phyloP scores from a whole-genome alignment of 805 yeast species.

The Sugiyamaella marilandica region DNA sequence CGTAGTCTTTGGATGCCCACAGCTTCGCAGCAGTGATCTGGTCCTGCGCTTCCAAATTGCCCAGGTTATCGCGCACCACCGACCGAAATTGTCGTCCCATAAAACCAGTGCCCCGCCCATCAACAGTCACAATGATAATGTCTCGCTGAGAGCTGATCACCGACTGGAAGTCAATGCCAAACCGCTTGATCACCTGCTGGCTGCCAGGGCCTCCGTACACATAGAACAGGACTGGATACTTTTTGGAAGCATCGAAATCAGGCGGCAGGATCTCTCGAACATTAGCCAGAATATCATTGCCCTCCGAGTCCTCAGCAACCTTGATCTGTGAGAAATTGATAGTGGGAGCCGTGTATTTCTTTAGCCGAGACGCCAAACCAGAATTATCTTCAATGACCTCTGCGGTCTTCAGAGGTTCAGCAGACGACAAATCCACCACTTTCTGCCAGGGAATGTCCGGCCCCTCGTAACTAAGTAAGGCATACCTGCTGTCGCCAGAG shows the following conservation, averaged over 20 bases:
- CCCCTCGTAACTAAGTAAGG: slow-evolving; percentile 67
- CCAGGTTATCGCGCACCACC: slow-evolving; percentile 74
- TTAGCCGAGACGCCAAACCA: slow-evolving; percentile 24
- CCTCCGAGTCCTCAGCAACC: slow-evolving; percentile 42
- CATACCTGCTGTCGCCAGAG: slow-evolving; percentile 72
- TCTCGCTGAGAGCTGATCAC: slow-evolving; percentile 71
- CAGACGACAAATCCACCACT: slow-evolving; percentile 51
- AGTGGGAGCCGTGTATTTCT: slow-evolving; percentile 53
- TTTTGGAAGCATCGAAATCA: slow-evolving; percentile 50
- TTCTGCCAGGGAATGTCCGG: slow-evolving; percentile 78
- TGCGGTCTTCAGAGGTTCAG: slow-evolving; percentile 33
- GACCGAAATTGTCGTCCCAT: slow-evolving; percentile 76
- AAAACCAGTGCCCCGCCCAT: slow-evolving; percentile 95
- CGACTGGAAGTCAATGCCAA: slow-evolving; percentile 61
- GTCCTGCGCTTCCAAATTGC: slow-evolving; percentile 77
- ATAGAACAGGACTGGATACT: slow-evolving; percentile 83
- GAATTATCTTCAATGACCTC: slow-evolving; percentile 28
- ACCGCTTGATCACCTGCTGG: slow-evolving; percentile 66
- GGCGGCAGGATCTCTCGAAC: slow-evolving; percentile 61
- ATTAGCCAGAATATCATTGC: slow-evolving; percentile 42
- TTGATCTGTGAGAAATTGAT: slow-evolving; percentile 43
- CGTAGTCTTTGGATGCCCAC: slow-evolving; percentile 60
- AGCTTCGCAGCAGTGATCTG: slow-evolving; percentile 79
- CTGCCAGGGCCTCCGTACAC: slow-evolving; percentile 97
- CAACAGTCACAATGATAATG: slow-evolving; percentile 89